phyloP scores from a whole-genome alignment of 2,329 filamentous ascomycete genomes.

The Colletotrichum noveboracense region DNA sequence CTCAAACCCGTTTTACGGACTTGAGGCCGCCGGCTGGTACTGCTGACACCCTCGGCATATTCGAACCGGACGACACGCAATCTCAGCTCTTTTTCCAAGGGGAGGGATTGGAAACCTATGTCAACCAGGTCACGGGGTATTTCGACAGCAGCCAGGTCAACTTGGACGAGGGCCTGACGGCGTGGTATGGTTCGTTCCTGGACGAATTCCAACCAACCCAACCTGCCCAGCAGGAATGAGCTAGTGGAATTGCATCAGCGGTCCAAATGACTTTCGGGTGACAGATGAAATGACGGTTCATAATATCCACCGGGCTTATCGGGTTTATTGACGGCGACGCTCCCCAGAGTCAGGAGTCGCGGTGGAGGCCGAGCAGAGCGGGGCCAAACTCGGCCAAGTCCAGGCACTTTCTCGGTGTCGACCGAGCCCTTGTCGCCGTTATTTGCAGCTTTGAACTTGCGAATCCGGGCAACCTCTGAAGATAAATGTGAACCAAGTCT shows the following conservation, averaged over 20 bases:
- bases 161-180: conserved; percentile 20
- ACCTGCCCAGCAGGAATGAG: background rate
- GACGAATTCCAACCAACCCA: conserved; percentile 9
- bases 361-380: background rate
- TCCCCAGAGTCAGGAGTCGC: background rate
- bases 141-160: conserved; percentile 14
- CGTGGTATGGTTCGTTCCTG: conserved; percentile 22
- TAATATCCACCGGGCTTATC: background rate
- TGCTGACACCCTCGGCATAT: background rate
- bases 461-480: background rate
- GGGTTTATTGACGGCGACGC: background rate
- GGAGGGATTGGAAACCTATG: conserved; percentile 18
- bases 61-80: background rate
- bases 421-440: background rate
- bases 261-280: background rate
- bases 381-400: background rate
- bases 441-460: background rate
- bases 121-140: conserved; percentile 22
- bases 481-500: background rate
- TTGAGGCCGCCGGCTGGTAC: background rate
- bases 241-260: background rate
- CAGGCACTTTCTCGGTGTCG: background rate
- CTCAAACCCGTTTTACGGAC: background rate
- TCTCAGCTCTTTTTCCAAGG: conserved; percentile 5
- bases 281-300: background rate